These are phyloP conservation scores for Penicillium pancosmium DNA, from an alignment of 495 filamentous ascomycete species.

Conservation along the genomic window DNA sequence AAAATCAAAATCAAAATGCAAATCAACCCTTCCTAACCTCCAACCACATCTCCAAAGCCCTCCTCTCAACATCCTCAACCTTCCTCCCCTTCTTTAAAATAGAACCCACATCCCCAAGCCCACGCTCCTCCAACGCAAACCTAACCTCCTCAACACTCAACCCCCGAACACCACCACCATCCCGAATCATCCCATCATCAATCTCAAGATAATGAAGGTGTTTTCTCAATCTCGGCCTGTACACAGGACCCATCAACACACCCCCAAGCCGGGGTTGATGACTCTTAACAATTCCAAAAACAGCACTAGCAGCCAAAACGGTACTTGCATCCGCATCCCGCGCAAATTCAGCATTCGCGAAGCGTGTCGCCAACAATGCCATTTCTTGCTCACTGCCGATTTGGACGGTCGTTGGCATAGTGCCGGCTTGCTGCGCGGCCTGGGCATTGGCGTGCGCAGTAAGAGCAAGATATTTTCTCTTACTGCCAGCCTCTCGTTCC, in stretches of 20 bases:
- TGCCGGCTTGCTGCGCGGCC: neutral
- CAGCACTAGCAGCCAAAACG: slow-evolving; percentile 38
- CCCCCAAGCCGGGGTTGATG: slow-evolving; percentile 29
- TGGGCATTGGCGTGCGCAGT: slow-evolving; percentile 13
- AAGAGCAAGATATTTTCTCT: slow-evolving; percentile 38
- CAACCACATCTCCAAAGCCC: slow-evolving; percentile 46
- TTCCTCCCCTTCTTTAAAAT: slow-evolving; percentile 13
- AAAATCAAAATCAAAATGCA: too few species aligned
- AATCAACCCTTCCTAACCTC: slow-evolving; percentile 4
- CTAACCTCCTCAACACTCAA: slow-evolving; percentile 58
- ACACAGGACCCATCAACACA: slow-evolving; percentile 31
- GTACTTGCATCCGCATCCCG: too few species aligned
- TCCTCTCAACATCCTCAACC: slow-evolving; percentile 33
- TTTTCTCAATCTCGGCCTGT: slow-evolving; percentile 43
- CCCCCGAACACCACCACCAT: slow-evolving; percentile 46
- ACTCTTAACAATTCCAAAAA: slow-evolving; percentile 47
- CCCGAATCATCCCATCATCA: slow-evolving; percentile 62
- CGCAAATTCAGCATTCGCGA: slow-evolving; percentile 19
- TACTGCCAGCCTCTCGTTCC: slow-evolving; percentile 53
- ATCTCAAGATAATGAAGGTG: slow-evolving; percentile 54
- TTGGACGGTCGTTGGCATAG: too few species aligned
- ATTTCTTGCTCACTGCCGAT: neutral
- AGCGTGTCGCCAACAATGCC: neutral
- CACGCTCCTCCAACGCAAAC: slow-evolving; percentile 57
- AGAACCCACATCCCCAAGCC: slow-evolving; percentile 35